Evolutionary conservation across 2,329 filamentous ascomycete species (phyloP).

Genomic region (Leptographium flavum): DNA sequence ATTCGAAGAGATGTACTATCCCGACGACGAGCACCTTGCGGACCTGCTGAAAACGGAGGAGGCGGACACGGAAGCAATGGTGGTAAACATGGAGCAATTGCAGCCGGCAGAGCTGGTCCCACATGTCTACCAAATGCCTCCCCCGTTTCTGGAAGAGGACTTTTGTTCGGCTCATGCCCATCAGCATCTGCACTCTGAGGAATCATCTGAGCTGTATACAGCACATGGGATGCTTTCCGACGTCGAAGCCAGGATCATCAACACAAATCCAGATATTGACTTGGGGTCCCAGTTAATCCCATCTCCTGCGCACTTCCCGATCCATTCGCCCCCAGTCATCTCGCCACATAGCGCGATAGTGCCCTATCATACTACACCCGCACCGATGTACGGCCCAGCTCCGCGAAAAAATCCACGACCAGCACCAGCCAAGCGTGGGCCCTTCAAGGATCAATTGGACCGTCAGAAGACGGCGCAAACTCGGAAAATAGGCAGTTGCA

Average conservation of each 20-base stretch:
- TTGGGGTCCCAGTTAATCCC: too few relatives aligned
- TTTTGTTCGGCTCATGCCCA: too few relatives aligned
- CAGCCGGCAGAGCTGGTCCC: background rate
- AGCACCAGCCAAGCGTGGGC: conserved; percentile 29
- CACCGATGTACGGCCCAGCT: too few relatives aligned
- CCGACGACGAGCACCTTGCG: conserved; percentile 3
- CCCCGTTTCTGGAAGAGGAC: too few relatives aligned
- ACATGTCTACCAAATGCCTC: background rate
- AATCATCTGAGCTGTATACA: background rate
- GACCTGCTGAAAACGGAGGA: background rate
- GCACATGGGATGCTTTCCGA: too few relatives aligned
- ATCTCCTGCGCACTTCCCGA: too few relatives aligned
- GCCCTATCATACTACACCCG: too few relatives aligned
- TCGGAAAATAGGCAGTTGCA: conserved; percentile 42
- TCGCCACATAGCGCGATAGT: too few relatives aligned
- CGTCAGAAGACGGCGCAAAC: conserved; percentile 42
- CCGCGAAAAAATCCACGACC: conserved; percentile 16
- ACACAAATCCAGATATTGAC: too few relatives aligned
- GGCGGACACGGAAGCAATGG: background rate
- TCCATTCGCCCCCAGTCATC: too few relatives aligned
- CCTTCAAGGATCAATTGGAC: conserved; percentile 37
- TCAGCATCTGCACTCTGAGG: background rate
- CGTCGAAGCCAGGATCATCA: too few relatives aligned
- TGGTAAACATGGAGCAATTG: background rate
- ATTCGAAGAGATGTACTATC: conserved; percentile 27